Conservation (phyloP, 2,329 filamentous ascomycete genomes). For the Aspergillus uvarum region DNA sequence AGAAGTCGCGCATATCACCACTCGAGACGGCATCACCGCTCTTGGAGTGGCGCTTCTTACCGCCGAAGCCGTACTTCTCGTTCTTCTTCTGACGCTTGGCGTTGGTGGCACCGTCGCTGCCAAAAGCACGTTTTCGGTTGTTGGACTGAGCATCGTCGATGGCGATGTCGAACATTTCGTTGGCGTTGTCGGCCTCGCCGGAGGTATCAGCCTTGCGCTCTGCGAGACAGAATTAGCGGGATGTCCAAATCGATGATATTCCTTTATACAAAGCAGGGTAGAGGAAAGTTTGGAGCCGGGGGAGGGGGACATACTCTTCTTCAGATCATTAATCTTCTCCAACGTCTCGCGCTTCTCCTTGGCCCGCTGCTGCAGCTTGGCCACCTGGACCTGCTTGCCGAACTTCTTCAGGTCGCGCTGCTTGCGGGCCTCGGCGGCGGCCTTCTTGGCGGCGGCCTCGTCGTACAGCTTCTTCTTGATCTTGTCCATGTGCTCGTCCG, state of each 20-base stretch:
- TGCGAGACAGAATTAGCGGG: constrained; percentile 39
- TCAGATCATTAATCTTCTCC: constrained; percentile 91
- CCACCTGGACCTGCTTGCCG: constrained; percentile 95
- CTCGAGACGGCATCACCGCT: constrained; percentile 84
- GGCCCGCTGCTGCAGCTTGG: constrained; percentile 89
- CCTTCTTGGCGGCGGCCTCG: constrained; percentile 89
- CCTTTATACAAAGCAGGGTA: not conserved
- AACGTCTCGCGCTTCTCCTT: constrained; percentile 91
- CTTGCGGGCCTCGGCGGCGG: constrained; percentile 83
- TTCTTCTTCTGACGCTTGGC: constrained; percentile 89
- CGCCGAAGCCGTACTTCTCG: constrained; percentile 90
- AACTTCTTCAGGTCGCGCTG: constrained; percentile 98
- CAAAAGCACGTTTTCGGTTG: constrained; percentile 46
- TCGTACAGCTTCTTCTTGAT: constrained; percentile 92
- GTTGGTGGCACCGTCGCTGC: constrained; percentile 43
- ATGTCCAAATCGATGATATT: not conserved
- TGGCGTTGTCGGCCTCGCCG: constrained; percentile 66
- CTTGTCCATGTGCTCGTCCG: constrained; percentile 96
- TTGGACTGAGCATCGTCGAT: constrained; percentile 68
- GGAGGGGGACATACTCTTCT: constrained; percentile 74
- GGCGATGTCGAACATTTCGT: constrained; percentile 87
- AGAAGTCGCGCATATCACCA: constrained; percentile 78
- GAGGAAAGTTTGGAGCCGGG: not conserved
- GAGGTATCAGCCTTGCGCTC: constrained; percentile 71
- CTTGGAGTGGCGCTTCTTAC: constrained; percentile 90